Evolutionary conservation across 2,329 filamentous ascomycete species (phyloP).

Genomic region (Talaromyces sp.): DNA sequence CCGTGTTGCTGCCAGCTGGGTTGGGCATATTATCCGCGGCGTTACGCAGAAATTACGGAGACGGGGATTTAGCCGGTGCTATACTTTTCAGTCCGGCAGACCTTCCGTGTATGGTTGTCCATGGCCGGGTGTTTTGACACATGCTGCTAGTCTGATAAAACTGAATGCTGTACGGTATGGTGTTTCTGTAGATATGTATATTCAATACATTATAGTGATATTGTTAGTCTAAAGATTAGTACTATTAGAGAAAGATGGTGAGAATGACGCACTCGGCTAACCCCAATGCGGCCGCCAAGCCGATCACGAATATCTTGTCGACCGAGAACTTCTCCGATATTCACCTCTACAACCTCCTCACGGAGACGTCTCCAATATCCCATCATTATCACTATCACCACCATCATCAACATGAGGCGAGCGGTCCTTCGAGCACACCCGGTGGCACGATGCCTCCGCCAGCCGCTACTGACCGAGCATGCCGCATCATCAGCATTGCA

Average conservation of each 20-base stretch:
- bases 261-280: conserved; percentile 5
- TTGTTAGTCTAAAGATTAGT: too few species aligned
- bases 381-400: too few species aligned
- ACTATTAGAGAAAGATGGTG: neutral
- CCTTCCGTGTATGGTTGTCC: neutral
- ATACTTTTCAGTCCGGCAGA: neutral
- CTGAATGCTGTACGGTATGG: neutral
- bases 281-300: neutral
- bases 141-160: neutral
- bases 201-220: too few species aligned
- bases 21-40: conserved; percentile 3
- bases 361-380: too few species aligned
- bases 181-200: neutral
- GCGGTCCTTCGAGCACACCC: conserved; percentile 9
- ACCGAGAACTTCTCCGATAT: neutral
- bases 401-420: conserved; percentile 7
- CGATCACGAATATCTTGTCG: neutral
- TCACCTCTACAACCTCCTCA: neutral
- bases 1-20: neutral
- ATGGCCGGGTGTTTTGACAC: too few species aligned
- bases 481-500: neutral
- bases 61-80: neutral
- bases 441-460: conserved; percentile 3
- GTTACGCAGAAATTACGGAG: conserved; percentile 4
- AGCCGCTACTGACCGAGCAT: neutral